phyloP scores from a whole-genome alignment of 177 flowering plant species.

The Vitis hybrid region DNA sequence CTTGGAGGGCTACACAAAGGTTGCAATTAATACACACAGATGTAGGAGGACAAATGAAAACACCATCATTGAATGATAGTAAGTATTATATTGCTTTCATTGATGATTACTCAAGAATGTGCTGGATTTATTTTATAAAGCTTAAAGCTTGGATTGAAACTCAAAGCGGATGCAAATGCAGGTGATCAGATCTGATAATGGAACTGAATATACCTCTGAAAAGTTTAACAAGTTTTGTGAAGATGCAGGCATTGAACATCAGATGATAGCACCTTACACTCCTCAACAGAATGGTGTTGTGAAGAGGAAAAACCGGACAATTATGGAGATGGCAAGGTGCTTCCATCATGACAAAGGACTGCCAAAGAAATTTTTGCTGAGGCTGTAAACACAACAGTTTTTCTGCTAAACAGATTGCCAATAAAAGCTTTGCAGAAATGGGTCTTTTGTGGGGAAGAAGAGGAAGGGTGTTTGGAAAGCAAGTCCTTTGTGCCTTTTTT shows the following conservation, averaged over 20 bases:
- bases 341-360: neutral
- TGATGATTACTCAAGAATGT: conserved; percentile 9
- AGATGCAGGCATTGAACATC: conserved; percentile 7
- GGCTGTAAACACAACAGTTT: too few species aligned
- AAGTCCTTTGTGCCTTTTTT: too few species aligned
- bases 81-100: conserved; percentile 2
- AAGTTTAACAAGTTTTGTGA: conserved; percentile 10
- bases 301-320: too few species aligned
- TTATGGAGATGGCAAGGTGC: neutral
- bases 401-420: too few species aligned
- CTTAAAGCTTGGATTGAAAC: conserved; percentile 4
- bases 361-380: too few species aligned
- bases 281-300: neutral
- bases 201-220: neutral
- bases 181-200: conserved; percentile 7
- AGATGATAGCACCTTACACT: conserved; percentile 5
- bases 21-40: conserved; percentile 6
- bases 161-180: conserved; percentile 4
- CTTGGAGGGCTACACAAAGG: neutral
- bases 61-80: conserved; percentile 8
- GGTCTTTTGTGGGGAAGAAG: too few species aligned
- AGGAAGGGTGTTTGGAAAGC: too few species aligned
- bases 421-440: too few species aligned
- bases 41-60: neutral
- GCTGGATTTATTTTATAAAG: conserved; percentile 7